Base-by-base conservation (phyloP, 2,329 filamentous ascomycete genomes). In the Epichloe aotearoae region DNA sequence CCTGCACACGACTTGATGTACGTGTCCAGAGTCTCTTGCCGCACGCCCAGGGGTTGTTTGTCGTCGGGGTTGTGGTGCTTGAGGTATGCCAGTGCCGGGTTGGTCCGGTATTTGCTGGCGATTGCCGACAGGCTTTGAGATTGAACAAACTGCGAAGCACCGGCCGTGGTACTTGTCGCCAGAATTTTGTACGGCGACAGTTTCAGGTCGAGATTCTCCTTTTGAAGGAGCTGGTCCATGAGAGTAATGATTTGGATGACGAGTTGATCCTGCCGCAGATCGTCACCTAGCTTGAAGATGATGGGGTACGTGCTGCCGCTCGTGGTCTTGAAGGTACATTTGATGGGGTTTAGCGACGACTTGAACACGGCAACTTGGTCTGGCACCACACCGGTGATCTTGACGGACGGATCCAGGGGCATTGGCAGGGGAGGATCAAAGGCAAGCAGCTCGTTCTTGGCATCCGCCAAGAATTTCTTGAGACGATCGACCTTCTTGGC, bases 181-280 rank as follows among this genome's bases (percentile, higher is more conserved):
- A 98, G 79, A 56, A 97, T 96, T 59, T 91, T 91, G 71, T 98
- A 98, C 0, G 93, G 93, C 0, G 91, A 91, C 1, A 98, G 76
- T 63, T 94, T 96, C 43, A 98, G 76, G 62, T 98, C 93, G 10
- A 98, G 74, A 54, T 98, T 97, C 64, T 98, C 93, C 62, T 97
- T 96, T 53, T 88, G 87, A 4, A 98, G 76, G 1, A 98, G 79
- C 52, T 91, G 87, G 61, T 98, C 93, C 93, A 98, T 98, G 15
- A 98, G 77, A 0, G 88, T 95, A 64, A 98, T 96, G 62, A 97
- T 97, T 62, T 82, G 93, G 50, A 98, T 94, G 37, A 98, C 91
- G 2, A 98, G 79, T 64, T 98, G 93, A 62, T 98, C 93, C 67
- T 98, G 93, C 14, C 93, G 86, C 48, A 98, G 74, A 64, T 98